Conservation (phyloP, 371 early-diverging fungal species). For the Mucor velutinosus region DNA sequence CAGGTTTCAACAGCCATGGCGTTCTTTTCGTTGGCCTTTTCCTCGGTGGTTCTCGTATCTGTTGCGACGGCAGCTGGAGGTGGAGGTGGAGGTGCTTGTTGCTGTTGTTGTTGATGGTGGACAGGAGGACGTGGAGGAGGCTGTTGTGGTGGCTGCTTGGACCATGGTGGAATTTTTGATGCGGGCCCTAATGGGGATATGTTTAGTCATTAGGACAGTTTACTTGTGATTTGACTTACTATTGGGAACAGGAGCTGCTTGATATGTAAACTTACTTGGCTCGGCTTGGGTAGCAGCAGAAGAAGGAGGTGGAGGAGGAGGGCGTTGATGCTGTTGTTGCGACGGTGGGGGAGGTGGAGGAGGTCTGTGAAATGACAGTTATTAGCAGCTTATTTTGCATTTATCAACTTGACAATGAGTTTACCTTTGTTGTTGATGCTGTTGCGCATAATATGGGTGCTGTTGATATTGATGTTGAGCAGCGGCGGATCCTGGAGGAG, state of each 20-base stretch:
- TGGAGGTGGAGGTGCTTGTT: neutral
- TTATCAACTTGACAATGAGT: neutral
- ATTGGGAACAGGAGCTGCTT: constrained; percentile 6
- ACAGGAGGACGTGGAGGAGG: neutral
- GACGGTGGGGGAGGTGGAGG: constrained; percentile 16
- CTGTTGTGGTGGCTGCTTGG: constrained; percentile 10
- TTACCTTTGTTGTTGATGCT: constrained; percentile 3
- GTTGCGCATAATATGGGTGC: constrained; percentile 1
- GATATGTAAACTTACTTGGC: neutral
- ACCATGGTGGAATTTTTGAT: constrained; percentile 20
- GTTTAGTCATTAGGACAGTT: constrained; percentile 13
- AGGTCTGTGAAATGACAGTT: neutral
- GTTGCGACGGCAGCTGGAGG: neutral
- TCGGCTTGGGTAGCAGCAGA: neutral
- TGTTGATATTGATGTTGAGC: constrained; percentile 5
- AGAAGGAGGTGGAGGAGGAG: constrained; percentile 7
- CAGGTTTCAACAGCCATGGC: constrained; percentile 34
- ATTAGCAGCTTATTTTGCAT: neutral
- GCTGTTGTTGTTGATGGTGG: neutral
- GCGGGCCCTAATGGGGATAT: neutral
- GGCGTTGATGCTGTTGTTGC: constrained; percentile 1
- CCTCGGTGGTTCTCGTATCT: neutral
- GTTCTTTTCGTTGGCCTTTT: constrained; percentile 14
- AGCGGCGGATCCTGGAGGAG: constrained; percentile 10
- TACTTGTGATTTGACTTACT: constrained; percentile 4